These are phyloP conservation scores for Neofusicoccum ribis DNA, from an alignment of 2,329 filamentous ascomycete genomes.

Conservation along the genomic window DNA sequence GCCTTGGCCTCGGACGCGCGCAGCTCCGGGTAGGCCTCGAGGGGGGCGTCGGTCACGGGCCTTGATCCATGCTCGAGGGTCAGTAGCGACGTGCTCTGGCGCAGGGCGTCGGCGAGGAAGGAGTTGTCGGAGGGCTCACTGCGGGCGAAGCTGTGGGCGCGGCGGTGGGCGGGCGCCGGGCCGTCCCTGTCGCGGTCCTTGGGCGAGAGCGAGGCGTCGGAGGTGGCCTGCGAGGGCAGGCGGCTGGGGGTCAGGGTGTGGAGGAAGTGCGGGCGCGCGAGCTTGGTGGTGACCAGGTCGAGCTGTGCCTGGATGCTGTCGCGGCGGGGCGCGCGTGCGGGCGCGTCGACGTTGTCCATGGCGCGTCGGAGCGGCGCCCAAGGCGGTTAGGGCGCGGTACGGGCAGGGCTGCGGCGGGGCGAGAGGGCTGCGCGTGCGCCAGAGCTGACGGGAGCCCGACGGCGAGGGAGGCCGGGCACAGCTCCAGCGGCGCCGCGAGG, in stretches of 20 bases:
- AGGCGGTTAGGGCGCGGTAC: neutral
- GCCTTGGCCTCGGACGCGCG: slow-evolving; percentile 23
- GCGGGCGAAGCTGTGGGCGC: slow-evolving; percentile 8
- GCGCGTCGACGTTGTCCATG: slow-evolving; percentile 16
- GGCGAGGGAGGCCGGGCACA: neutral
- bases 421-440: neutral
- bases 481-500: neutral
- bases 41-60: neutral
- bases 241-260: slow-evolving; percentile 36
- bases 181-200: slow-evolving; percentile 10
- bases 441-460: neutral
- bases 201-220: slow-evolving; percentile 34
- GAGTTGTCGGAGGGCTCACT: slow-evolving; percentile 5
- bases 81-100: slow-evolving; percentile 16
- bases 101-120: slow-evolving; percentile 1
- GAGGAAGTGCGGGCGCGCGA: slow-evolving; percentile 37
- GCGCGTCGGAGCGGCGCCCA: neutral
- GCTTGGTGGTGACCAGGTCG: slow-evolving; percentile 21
- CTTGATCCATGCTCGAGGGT: slow-evolving; percentile 17
- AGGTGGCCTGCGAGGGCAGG: slow-evolving; percentile 40
- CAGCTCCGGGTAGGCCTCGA: slow-evolving; percentile 13
- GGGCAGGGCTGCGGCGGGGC: neutral
- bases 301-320: slow-evolving; percentile 19
- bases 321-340: slow-evolving; percentile 1
- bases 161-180: neutral